These are phyloP conservation scores for Karstenula rhodostoma DNA, from an alignment of 2,329 filamentous ascomycete species.

Conservation along the genomic window DNA sequence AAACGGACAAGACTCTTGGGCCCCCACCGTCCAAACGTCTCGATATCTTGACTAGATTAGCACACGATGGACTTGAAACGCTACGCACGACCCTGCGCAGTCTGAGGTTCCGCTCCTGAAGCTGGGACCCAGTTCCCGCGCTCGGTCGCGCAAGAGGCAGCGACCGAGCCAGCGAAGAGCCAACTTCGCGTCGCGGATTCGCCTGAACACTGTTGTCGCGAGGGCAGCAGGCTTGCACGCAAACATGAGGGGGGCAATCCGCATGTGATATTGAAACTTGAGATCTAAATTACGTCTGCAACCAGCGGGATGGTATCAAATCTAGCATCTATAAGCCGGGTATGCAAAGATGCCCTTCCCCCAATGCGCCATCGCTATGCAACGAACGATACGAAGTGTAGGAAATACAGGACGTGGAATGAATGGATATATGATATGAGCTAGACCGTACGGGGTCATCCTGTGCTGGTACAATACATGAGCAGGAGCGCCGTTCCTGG, in stretches of 20 bases:
- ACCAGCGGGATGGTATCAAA: conserved; percentile 13
- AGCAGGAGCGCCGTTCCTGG: background rate
- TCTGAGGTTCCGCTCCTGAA: conserved; percentile 3
- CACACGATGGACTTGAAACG: conserved; percentile 7
- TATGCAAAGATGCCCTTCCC: conserved; percentile 9
- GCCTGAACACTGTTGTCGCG: background rate
- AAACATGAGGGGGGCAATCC: conserved; percentile 8
- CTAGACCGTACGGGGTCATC: background rate
- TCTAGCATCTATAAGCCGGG: conserved; percentile 12
- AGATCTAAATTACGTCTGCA: conserved; percentile 13
- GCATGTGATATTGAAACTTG: conserved; percentile 13
- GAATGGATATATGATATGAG: background rate
- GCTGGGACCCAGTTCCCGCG: background rate
- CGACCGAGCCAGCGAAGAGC: background rate
- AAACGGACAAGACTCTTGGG: conserved; percentile 12
- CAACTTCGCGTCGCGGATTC: background rate
- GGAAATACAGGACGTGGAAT: conserved; percentile 2
- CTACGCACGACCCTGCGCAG: background rate
- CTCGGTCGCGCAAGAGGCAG: background rate
- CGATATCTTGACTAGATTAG: background rate
- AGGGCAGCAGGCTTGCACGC: background rate
- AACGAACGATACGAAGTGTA: background rate
- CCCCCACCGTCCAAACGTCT: conserved; percentile 1
- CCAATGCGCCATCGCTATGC: conserved; percentile 14
- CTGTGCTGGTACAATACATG: conserved; percentile 1